A percentile compares a stretch with the other conserved stretches of the same genome.
These are phyloP conservation scores for Hemisphaericaspora subhashii DNA, from an alignment of 1,139 yeast genomes.

Conservation along the genomic window DNA sequence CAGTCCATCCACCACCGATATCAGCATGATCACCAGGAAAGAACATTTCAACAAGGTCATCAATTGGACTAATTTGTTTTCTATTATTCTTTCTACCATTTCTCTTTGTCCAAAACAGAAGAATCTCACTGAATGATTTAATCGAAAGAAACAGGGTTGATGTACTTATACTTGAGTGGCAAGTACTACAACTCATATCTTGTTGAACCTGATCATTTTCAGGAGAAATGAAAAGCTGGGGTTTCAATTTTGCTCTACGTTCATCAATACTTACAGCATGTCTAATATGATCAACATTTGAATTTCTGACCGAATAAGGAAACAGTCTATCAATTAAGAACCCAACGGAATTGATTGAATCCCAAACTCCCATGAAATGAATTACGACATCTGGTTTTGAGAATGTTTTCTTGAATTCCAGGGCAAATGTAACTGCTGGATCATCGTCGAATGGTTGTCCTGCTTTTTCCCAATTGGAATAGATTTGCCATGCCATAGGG, in stretches of 20 bases:
- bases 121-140: slow-evolving; percentile 8
- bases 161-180: not conserved
- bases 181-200: slow-evolving; percentile 4
- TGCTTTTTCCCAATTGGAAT: slow-evolving; percentile 60
- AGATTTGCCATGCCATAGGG: no score
- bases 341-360: slow-evolving; percentile 66
- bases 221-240: slow-evolving; percentile 48
- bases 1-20: slow-evolving; percentile 63
- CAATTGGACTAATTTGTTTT: slow-evolving; percentile 1
- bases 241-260: slow-evolving; percentile 60
- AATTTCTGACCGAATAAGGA: slow-evolving; percentile 53
- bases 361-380: slow-evolving; percentile 65
- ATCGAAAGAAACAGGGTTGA: slow-evolving; percentile 5
- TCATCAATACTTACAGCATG: slow-evolving; percentile 70
- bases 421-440: slow-evolving; percentile 41
- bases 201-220: not conserved
- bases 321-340: slow-evolving; percentile 54
- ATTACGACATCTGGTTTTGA: slow-evolving; percentile 44
- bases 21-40: slow-evolving; percentile 70
- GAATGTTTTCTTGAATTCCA: slow-evolving; percentile 53
- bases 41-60: slow-evolving; percentile 48
- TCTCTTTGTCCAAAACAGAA: slow-evolving; percentile 9
- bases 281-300: slow-evolving; percentile 55
- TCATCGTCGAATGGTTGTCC: slow-evolving; percentile 52
- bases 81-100: slow-evolving; percentile 5